Evolutionary conservation across 495 filamentous ascomycete species (phyloP).

Genomic region (Penicillium canescens): DNA sequence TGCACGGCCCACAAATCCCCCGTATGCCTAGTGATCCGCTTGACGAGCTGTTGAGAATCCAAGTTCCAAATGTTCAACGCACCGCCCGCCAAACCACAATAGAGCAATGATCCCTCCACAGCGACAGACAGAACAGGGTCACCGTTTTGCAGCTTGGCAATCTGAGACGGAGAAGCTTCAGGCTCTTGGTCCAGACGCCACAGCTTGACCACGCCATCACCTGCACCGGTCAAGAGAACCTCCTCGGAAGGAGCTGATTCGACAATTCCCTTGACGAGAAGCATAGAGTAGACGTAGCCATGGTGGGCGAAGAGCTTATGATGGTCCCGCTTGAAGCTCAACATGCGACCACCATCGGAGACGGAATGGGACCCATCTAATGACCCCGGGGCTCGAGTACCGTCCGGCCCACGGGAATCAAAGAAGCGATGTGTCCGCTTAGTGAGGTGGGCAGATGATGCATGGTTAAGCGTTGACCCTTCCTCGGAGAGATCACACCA

Average conservation of each 20-base stretch:
- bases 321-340: conserved; percentile 82
- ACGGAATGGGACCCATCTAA: conserved; percentile 37
- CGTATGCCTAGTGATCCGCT: conserved; percentile 75
- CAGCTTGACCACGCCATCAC: conserved; percentile 89
- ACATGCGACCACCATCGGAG: conserved; percentile 57
- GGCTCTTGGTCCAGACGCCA: conserved; percentile 67
- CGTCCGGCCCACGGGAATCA: conserved; percentile 83
- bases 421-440: conserved; percentile 91
- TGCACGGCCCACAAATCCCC: conserved; percentile 84
- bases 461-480: conserved; percentile 56
- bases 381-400: conserved; percentile 69
- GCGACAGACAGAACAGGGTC: conserved; percentile 83
- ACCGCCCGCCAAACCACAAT: conserved; percentile 85
- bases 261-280: conserved; percentile 66
- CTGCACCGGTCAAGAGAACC: conserved; percentile 83
- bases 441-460: conserved; percentile 70
- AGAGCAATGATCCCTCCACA: conserved; percentile 84
- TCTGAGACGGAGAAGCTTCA: conserved; percentile 49
- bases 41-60: conserved; percentile 86
- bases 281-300: conserved; percentile 95
- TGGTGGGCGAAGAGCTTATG: conserved; percentile 89
- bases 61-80: conserved; percentile 96
- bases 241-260: conserved; percentile 69
- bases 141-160: conserved; percentile 73
- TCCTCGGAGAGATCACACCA: conserved; percentile 63